Conservation (phyloP, 768 basidiomycete genomes). For the Leccinum fibrillosum region DNA sequence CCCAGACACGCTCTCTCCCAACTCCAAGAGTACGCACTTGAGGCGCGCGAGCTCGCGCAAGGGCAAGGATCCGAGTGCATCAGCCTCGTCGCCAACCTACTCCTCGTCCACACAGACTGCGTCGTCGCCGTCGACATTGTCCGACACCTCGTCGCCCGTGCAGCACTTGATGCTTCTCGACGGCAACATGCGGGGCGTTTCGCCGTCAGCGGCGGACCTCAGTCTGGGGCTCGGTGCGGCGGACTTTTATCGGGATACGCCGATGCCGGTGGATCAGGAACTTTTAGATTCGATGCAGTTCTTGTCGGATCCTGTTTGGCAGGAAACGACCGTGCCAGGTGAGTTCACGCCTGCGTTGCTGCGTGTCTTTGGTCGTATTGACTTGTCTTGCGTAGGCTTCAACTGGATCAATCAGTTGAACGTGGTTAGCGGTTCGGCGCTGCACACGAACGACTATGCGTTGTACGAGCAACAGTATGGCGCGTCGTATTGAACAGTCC, state of each 20-base stretch:
- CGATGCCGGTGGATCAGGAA: conserved; percentile 56
- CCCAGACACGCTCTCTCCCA: conserved; percentile 11
- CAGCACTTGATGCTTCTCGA: conserved; percentile 40
- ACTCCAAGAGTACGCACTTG: conserved; percentile 22
- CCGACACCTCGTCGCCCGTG: conserved; percentile 39
- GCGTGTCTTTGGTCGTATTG: not conserved
- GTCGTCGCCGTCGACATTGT: conserved; percentile 29
- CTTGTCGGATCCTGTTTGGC: conserved; percentile 55
- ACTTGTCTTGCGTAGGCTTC: conserved; percentile 28
- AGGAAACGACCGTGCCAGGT: conserved; percentile 55
- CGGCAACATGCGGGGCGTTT: conserved; percentile 13
- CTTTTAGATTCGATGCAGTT: conserved; percentile 62
- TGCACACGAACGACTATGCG: conserved; percentile 27
- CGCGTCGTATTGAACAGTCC: not conserved
- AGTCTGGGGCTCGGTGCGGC: conserved; percentile 25
- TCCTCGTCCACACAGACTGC: not conserved
- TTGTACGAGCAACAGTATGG: conserved; percentile 24
- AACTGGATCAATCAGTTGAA: conserved; percentile 35
- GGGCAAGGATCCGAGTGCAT: conserved; percentile 8
- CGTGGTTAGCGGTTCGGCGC: conserved; percentile 5
- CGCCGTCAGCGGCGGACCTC: conserved; percentile 2
- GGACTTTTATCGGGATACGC: conserved; percentile 42
- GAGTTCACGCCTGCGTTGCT: conserved; percentile 15
- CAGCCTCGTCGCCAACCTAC: conserved; percentile 2
- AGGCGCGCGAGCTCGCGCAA: conserved; percentile 11